Percentiles rank a stretch among this genome's conserved stretches.
Conservation (phyloP, 768 basidiomycete genomes). For the Suillus cothurnatus region DNA sequence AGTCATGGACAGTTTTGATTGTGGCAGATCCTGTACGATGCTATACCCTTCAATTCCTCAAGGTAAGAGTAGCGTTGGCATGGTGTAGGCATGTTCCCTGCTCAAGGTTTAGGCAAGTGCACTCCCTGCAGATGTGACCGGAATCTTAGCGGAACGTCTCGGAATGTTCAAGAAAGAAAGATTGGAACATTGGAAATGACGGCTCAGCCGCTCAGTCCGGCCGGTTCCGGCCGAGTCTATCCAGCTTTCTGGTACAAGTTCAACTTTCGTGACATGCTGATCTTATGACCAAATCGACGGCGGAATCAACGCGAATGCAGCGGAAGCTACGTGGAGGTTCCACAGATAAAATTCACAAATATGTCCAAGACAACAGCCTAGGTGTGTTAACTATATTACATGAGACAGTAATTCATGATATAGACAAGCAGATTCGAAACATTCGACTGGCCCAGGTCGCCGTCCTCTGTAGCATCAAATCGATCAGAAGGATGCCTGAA, state of each 20-base stretch:
- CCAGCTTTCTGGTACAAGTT: neutral
- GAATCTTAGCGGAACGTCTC: neutral
- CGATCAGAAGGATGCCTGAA: neutral
- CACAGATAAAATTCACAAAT: neutral
- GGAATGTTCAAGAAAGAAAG: neutral
- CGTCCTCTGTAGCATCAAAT: neutral
- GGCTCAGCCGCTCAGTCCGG: neutral
- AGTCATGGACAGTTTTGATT: neutral
- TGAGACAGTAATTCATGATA: neutral
- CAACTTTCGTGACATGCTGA: neutral
- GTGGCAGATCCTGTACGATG: conserved; percentile 1
- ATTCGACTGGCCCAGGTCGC: neutral
- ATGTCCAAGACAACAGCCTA: neutral
- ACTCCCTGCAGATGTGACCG: neutral
- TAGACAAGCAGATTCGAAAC: neutral
- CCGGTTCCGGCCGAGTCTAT: neutral
- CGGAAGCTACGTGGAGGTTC: neutral
- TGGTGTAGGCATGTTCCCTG: neutral
- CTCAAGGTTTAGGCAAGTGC: neutral
- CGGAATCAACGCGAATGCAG: neutral
- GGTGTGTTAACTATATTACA: neutral
- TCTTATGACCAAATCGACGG: neutral
- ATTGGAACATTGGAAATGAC: neutral
- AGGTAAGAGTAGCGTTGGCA: neutral
- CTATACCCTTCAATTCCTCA: neutral